Base-by-base conservation (phyloP, 2,329 filamentous ascomycete genomes). In the Diplodia sapinea region DNA sequence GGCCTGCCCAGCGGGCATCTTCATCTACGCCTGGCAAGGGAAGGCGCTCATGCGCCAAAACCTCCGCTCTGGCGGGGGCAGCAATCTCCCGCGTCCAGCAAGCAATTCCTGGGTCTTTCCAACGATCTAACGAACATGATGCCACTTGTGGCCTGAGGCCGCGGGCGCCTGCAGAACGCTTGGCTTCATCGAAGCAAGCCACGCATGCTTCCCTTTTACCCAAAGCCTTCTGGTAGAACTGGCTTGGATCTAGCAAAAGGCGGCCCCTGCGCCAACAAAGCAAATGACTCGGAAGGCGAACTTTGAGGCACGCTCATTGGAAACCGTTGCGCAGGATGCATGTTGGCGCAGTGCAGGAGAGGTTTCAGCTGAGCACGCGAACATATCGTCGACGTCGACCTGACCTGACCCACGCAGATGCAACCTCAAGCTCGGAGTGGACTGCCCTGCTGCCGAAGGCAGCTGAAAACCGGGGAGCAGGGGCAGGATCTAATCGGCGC, bases 61-160 rank as follows among this genome's bases (percentile, higher is more conserved):
- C 59, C 38, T 43, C 59, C 20, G 59, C 59, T 38, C 12, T 12
- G 43, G 43, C 43, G 59, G 47, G 47, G 43, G 40, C n/a, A 51
- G 59, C 59, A 63, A 63, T 63, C 59, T 63, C 57, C 57, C 57
- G 57, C 23, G 23, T 33, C 40, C 47, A 63, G 47, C 31, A 63
- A 63, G 47, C 47, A 63, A 43, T 31, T 51, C 43, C 47, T 51
- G 59, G 47, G 9, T 11, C 23, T 49, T 6, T 49, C 23, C 56
- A 61, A 33, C 26, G 23, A 11, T n/a, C 31, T 33, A n/a, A 49
- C 47, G 15, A 29, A 36, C 26, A 63, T 63, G 59, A 63, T 63
- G 15, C 59, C 59, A 63, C 47, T 36, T 63, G 59, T 63, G 59
- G 59, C 59, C 59, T 63, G 59, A 63, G 59, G 47, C 50, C 59